These are phyloP conservation scores for Collybia mongolica DNA, from an alignment of 768 basidiomycete genomes.

Conservation along the genomic window DNA sequence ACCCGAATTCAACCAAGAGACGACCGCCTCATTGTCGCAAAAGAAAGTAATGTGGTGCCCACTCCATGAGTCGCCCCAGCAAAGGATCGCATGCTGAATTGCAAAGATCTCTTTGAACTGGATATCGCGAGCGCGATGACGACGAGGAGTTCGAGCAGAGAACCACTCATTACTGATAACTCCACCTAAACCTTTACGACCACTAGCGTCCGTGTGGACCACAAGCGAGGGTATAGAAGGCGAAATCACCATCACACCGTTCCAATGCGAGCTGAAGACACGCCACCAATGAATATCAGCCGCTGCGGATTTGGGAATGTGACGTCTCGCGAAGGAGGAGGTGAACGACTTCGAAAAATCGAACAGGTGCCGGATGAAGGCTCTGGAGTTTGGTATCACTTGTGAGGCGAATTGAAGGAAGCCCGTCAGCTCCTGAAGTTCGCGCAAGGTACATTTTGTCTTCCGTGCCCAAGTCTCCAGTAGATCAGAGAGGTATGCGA, in stretches of 20 bases:
- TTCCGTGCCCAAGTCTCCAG: slow-evolving; percentile 21
- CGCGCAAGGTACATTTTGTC: slow-evolving; percentile 15
- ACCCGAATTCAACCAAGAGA: slow-evolving; percentile 12
- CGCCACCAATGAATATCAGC: slow-evolving; percentile 32
- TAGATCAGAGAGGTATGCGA: slow-evolving; percentile 19
- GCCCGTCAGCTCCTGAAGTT: slow-evolving; percentile 30
- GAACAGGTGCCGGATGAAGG: slow-evolving; percentile 26
- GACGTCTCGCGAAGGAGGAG: slow-evolving; percentile 14
- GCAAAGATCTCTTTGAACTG: slow-evolving; percentile 33
- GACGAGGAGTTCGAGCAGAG: slow-evolving; percentile 18
- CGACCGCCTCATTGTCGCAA: slow-evolving; percentile 26
- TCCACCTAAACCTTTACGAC: slow-evolving; percentile 27
- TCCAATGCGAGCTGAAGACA: slow-evolving; percentile 22
- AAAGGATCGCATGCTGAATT: no score
- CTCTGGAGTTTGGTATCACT: slow-evolving; percentile 27
- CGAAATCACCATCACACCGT: slow-evolving; percentile 21
- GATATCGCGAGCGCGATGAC: slow-evolving; percentile 22
- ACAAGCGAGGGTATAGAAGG: slow-evolving; percentile 8
- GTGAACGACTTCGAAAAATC: slow-evolving; percentile 26
- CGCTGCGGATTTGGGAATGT: no score
- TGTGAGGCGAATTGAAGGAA: slow-evolving; percentile 32
- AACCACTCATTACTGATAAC: slow-evolving; percentile 23
- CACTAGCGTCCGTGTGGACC: slow-evolving; percentile 31
- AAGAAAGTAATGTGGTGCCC: slow-evolving; percentile 25
- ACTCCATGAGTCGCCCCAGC: slow-evolving; percentile 23